phyloP scores from a whole-genome alignment of 1,284 basidiomycete species.

The Leccinum huronense region DNA sequence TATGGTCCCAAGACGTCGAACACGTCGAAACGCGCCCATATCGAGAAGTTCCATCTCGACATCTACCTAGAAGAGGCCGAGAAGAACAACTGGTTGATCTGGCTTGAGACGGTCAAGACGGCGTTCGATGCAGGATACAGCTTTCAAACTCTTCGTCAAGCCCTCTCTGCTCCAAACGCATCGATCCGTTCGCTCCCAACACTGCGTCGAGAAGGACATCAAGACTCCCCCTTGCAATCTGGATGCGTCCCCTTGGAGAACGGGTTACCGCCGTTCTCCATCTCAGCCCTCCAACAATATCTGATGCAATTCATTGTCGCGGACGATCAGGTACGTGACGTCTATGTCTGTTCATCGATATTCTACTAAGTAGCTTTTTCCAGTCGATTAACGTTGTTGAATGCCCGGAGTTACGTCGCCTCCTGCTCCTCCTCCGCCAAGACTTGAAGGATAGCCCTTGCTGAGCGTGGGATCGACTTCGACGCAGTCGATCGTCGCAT shows the following conservation, averaged over 20 bases:
- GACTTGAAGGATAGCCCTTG: neutral
- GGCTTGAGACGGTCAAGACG: neutral
- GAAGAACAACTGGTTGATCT: neutral
- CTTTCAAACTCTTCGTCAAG: neutral
- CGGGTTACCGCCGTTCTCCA: neutral
- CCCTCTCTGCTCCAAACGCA: neutral
- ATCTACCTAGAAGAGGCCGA: conserved; percentile 1
- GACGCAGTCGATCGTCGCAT: neutral
- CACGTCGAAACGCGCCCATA: neutral
- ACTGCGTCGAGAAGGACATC: neutral
- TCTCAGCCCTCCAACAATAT: neutral
- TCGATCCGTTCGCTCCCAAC: neutral
- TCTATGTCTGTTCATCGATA: neutral
- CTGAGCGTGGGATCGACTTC: neutral
- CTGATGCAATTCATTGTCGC: neutral
- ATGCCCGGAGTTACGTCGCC: neutral
- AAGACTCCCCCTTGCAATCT: neutral
- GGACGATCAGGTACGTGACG: neutral
- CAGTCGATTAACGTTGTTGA: too few species aligned
- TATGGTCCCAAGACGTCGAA: neutral
- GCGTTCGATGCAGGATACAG: neutral
- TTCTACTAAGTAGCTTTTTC: neutral
- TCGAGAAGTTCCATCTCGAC: neutral
- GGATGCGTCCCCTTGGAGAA: neutral
- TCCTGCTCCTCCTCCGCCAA: neutral